Evolutionary conservation across 225 moss, liverwort and hornwort genomes (phyloP), one percentile per base, ranked within the genome.

Genomic region (Takakia lepidozioides): DNA sequence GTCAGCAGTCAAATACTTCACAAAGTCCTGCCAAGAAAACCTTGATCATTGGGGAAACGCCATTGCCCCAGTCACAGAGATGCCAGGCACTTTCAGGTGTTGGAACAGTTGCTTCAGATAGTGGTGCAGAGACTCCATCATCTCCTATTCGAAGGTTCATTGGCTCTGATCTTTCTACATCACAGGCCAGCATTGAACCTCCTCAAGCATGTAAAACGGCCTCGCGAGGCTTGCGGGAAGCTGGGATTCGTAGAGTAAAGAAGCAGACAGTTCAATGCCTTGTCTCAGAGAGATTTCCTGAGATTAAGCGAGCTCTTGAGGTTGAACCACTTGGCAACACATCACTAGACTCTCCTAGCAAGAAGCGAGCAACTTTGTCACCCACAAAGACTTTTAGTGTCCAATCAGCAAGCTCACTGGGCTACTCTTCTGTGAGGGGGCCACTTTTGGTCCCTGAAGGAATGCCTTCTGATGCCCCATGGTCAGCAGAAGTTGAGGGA

Each of bases 1-100:
- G n/a, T n/a, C n/a, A n/a, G n/a, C n/a, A n/a, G n/a, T n/a, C n/a
- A n/a, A n/a, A n/a, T n/a, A n/a, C n/a, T n/a, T n/a, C n/a, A n/a
- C n/a, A n/a, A n/a, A n/a, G n/a, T n/a, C n/a, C n/a, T n/a, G 36
- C 61, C 15, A 72, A 64, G 51, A 65, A 72, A 38, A 68, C 61
- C 23, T 27, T 72, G 51, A 43, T 72, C 39, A 68, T 72, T 25
- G 76, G 76, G 44, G 39, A 49, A n/a, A n/a, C 35, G 36, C 45
- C 19, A 11, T 6, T 17, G 14, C 37, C 7, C 24, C 38, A 21
- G 37, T 20, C 16, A 8, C 13, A 15, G 37, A 22, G 13, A 21
- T 25, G 9, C 20, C 45, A 46, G 14, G 23, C 23, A 22, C 25
- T 14, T 10, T 41, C 17, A 6, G 25, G 62, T 54, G 18, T 29